These are phyloP conservation scores for Garcia nutans DNA, from an alignment of 345 rosid species.

Conservation along the genomic window DNA sequence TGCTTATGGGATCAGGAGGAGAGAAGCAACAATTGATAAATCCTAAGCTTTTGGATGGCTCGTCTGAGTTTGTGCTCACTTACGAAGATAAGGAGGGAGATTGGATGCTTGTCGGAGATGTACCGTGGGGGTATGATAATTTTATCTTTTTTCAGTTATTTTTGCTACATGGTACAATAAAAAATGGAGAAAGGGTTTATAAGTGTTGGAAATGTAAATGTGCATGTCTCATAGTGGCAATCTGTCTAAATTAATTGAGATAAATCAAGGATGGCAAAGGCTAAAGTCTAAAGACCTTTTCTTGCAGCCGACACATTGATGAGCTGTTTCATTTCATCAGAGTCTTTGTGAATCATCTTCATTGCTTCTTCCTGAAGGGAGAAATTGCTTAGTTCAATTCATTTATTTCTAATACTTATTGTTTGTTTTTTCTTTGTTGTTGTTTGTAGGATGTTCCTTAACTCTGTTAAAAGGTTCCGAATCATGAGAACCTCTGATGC, in stretches of 20 bases:
- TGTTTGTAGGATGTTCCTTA: slow-evolving; percentile 29
- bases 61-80: slow-evolving; percentile 40
- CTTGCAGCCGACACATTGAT: not conserved
- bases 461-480: slow-evolving; percentile 31
- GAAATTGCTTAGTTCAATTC: not conserved
- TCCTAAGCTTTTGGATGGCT: slow-evolving; percentile 33
- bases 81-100: slow-evolving; percentile 67
- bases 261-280: too few relatives aligned
- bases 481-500: slow-evolving; percentile 32
- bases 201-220: too few relatives aligned
- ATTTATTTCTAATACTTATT: not conserved
- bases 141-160: not conserved
- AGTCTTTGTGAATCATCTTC: not conserved
- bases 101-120: slow-evolving; percentile 72
- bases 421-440: not conserved
- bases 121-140: slow-evolving; percentile 55
- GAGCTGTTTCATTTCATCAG: not conserved
- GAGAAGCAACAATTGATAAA: slow-evolving; percentile 35
- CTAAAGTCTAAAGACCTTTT: not conserved
- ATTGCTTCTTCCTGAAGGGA: not conserved
- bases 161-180: not conserved
- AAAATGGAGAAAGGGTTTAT: not conserved
- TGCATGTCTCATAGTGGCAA: not conserved
- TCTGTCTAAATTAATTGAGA: not conserved
- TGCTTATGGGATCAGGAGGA: slow-evolving; percentile 21